Base-by-base conservation (phyloP, 345 rosid species). In the Chamaenerion angustifolium region DNA sequence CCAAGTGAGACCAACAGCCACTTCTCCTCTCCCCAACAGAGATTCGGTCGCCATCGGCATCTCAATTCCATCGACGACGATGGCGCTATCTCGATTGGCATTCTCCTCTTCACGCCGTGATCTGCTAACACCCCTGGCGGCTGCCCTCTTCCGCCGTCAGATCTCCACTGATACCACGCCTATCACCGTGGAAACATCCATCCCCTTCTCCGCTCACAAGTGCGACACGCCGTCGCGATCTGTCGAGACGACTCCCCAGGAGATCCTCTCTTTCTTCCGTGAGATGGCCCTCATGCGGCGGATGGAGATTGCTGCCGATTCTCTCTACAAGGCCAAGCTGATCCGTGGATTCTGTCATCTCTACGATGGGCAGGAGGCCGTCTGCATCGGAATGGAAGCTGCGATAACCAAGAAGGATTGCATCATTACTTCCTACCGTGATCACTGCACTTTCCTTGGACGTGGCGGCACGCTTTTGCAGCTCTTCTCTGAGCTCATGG, bases 311-410 rank as follows among this genome's bases (percentile, higher is more conserved):
- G 96, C 98, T 5, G 79, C 98, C 21, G 96, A 92, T 64, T 87
- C 98, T 12, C 95, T 90, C 50, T 90, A 90, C 80, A 92, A 92
- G 71, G 83, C 95, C 16, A 92, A 92, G 66, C 93, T 92, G 49
- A 85, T 92, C 67, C 88, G 95, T 12, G 98, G 98, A 4, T 92
- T 92, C 70, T 92, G 96, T 54, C 98, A 87, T 54, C 80, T 92
- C n/a, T 92, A 92, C 73, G 98, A 92, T 46, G 98, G 98, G 0
- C 96, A 92, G 56, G 98, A 92, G 55, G 98, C 95, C 10, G 95
- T 87, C 25, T 80, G 93, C 45, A 64, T 92, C 17, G 96, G 95
- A 3, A 87, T 92, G 98, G 96, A 84, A 61, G 95, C 98, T 12
- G 90, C 84, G 14, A 84, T 87, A 46, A 87, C 93, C 1, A 92